Percentiles rank a stretch among this genome's conserved stretches.
Conservation (phyloP, 331 rosid species). For the Erythrophleum ivorense region DNA sequence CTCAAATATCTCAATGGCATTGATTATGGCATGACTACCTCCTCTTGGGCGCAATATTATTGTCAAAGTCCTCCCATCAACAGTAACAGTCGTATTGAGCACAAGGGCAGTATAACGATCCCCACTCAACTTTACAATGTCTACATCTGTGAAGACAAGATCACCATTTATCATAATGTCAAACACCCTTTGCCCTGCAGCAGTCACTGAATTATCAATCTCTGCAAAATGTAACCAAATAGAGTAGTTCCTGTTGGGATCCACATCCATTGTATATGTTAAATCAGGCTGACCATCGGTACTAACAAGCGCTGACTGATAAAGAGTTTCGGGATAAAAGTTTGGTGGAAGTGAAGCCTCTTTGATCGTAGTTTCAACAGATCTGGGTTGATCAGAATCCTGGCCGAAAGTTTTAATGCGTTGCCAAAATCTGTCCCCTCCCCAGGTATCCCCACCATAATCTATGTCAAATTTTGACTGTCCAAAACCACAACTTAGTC, state of each 20-base stretch:
- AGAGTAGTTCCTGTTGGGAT: slow-evolving; percentile 90
- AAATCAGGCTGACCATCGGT: slow-evolving; percentile 69
- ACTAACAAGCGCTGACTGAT: slow-evolving; percentile 75
- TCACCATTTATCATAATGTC: slow-evolving; percentile 76
- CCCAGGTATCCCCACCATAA: slow-evolving; percentile 65
- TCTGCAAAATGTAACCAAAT: slow-evolving; percentile 96
- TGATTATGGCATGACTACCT: slow-evolving; percentile 70
- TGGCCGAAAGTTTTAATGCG: slow-evolving; percentile 59
- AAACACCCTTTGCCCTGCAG: slow-evolving; percentile 79
- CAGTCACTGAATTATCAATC: slow-evolving; percentile 64
- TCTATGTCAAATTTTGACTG: slow-evolving; percentile 77
- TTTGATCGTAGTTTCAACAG: slow-evolving; percentile 71
- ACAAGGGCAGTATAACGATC: slow-evolving; percentile 77
- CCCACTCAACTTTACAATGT: slow-evolving; percentile 75
- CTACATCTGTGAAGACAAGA: slow-evolving; percentile 56
- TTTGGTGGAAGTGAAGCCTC: slow-evolving; percentile 75
- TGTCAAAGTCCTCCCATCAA: slow-evolving; percentile 82
- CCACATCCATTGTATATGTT: slow-evolving; percentile 77
- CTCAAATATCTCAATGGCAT: slow-evolving; percentile 89
- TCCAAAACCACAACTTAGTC: slow-evolving; percentile 84
- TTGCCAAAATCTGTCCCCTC: slow-evolving; percentile 95
- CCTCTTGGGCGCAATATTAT: slow-evolving; percentile 66
- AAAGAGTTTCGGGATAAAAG: slow-evolving; percentile 86
- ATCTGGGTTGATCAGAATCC: slow-evolving; percentile 63
- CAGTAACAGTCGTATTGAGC: slow-evolving; percentile 73